Conservation (phyloP, 2,329 filamentous ascomycete species). For the Fusarium liriodendri region DNA sequence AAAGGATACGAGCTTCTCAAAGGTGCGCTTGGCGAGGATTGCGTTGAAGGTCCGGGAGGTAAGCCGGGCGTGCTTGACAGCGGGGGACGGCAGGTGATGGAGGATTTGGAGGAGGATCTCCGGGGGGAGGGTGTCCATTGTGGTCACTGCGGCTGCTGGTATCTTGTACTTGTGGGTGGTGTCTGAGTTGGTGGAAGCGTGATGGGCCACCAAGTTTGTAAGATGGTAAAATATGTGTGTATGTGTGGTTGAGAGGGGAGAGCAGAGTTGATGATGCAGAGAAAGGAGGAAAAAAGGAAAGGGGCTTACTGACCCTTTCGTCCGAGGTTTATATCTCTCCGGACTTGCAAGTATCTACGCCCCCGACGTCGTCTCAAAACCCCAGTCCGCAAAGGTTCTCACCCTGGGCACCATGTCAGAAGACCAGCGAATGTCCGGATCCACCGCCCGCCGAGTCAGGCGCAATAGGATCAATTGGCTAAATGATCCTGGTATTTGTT, state of each 20-base stretch:
- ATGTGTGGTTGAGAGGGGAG: not conserved
- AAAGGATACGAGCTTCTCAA: slow-evolving; percentile 46
- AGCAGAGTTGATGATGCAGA: not conserved
- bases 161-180: not conserved
- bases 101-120: slow-evolving; percentile 48
- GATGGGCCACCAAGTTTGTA: not conserved
- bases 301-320: not conserved
- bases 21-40: slow-evolving; percentile 44
- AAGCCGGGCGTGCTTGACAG: slow-evolving; percentile 44
- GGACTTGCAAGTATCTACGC: slow-evolving; percentile 8
- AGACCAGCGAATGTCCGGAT: slow-evolving; percentile 4
- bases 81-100: slow-evolving; percentile 36
- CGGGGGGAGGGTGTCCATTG: slow-evolving; percentile 47
- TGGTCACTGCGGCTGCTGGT: slow-evolving; percentile 2
- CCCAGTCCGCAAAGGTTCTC: slow-evolving; percentile 34
- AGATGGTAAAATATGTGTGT: not conserved
- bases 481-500: not conserved
- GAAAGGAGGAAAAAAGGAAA: not conserved
- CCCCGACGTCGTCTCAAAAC: slow-evolving; percentile 25
- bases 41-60: slow-evolving; percentile 48
- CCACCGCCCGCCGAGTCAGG: slow-evolving; percentile 3
- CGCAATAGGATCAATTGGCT: slow-evolving; percentile 19
- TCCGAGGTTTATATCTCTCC: slow-evolving; percentile 7
- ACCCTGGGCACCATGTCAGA: slow-evolving; percentile 17
- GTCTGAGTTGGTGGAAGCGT: not conserved